Evolutionary conservation across 257 asterid genomes (phyloP), one percentile per base, ranked within the genome.

Genomic region (Solanum pimpinellifolium): DNA sequence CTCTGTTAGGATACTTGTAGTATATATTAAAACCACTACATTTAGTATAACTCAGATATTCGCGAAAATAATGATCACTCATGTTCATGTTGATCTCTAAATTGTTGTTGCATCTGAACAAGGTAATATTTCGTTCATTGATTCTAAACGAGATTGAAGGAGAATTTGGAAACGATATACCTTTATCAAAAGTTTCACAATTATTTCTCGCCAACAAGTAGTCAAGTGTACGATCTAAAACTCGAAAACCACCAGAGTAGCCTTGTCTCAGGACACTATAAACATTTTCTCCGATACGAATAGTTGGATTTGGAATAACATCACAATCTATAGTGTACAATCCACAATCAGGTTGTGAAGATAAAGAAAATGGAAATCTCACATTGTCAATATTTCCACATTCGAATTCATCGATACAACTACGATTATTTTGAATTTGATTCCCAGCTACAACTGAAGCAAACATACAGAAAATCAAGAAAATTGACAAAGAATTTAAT

Each of bases 331-430:
- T n/a, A 6, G 3, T 23, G 2, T 56, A 83, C 76, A 83, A 21
- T 16, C 86, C 86, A 62, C 86, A 83, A 83, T 2, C 75, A 20
- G 86, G 75, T 35, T 52, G 56, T 21, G 86, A 60, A 6, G 83
- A 77, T 7, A 7, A 1, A 7, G 83, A 77, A 25, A 77, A 77
- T 2, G 83, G 83, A 77, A 77, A 77, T 0, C 9, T 78, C 65
- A 78, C 65, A 25, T 15, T 25, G 46, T 65, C 65, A 25, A 78
- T 8, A 3, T 2, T 46, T 1, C 84, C 84, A 78, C 84, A 78
- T 0, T 14, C 0, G 14, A 44, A 78, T 25, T 9, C 16, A 5
- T 27, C 0, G 1, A 33, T 25, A 2, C 41, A 78, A 2, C 59
- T 76, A 16, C 41, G 31, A 9, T 5, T 70, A 46, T 46, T 47